These are phyloP conservation scores for Naganishia liquefaciens DNA, from an alignment of 1,284 basidiomycete species.

Conservation along the genomic window DNA sequence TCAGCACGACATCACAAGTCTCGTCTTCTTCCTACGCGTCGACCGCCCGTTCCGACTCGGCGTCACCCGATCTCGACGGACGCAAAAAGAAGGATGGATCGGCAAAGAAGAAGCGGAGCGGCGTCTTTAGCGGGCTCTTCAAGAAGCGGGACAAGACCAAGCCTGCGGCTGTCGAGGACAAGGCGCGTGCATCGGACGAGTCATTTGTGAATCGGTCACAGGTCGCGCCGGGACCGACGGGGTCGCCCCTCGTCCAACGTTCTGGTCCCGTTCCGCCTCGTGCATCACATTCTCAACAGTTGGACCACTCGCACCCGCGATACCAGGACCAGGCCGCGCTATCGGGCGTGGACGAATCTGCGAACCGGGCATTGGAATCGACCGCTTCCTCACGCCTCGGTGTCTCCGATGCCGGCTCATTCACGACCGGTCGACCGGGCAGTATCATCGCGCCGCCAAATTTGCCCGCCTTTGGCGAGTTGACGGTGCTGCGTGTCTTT, in stretches of 20 bases:
- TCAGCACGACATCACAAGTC: constrained; percentile 12
- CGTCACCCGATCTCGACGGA: constrained; percentile 4
- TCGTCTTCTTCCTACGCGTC: constrained; percentile 16
- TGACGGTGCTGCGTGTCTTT: constrained; percentile 92
- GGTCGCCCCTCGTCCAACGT: neutral
- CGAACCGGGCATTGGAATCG: constrained; percentile 38
- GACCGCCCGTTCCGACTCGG: constrained; percentile 12
- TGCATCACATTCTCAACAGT: constrained; percentile 49
- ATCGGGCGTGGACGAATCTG: constrained; percentile 67
- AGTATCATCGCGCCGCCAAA: constrained; percentile 56
- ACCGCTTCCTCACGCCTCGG: constrained; percentile 46
- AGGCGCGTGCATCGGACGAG: constrained; percentile 42
- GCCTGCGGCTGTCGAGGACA: neutral
- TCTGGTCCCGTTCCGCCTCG: constrained; percentile 41
- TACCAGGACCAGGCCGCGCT: constrained; percentile 84
- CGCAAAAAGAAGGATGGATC: constrained; percentile 36
- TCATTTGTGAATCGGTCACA: constrained; percentile 38
- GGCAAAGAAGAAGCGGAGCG: constrained; percentile 44
- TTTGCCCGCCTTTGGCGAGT: constrained; percentile 65
- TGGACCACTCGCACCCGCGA: constrained; percentile 79
- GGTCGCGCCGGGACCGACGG: constrained; percentile 39
- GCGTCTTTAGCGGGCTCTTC: constrained; percentile 67
- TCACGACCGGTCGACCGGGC: constrained; percentile 52
- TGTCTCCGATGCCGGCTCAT: constrained; percentile 10
- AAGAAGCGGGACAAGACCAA: constrained; percentile 62